These are phyloP conservation scores for Metarhizium guizhouense DNA, from an alignment of 2,329 filamentous ascomycete genomes.

Conservation along the genomic window DNA sequence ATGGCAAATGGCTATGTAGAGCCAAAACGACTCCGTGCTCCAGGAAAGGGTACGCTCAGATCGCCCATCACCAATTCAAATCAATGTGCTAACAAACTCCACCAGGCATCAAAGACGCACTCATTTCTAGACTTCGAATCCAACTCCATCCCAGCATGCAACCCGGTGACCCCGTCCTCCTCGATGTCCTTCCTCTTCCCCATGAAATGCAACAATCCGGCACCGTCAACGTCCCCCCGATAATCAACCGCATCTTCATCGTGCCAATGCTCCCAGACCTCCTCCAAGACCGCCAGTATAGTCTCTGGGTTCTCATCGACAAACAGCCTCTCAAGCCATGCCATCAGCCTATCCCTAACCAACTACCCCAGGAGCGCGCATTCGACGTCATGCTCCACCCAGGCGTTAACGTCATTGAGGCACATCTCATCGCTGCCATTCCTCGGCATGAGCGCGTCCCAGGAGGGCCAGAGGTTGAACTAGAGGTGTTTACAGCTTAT, in stretches of 20 bases:
- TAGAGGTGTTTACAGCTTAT: slow-evolving; percentile 72
- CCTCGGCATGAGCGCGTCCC: slow-evolving; percentile 48
- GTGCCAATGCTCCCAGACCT: slow-evolving; percentile 54
- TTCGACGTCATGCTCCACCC: slow-evolving; percentile 66
- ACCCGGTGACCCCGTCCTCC: slow-evolving; percentile 49
- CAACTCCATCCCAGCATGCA: slow-evolving; percentile 60
- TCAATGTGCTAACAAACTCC: slow-evolving; percentile 13
- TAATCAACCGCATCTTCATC: slow-evolving; percentile 64
- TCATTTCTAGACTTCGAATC: slow-evolving; percentile 58
- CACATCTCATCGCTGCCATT: slow-evolving; percentile 67
- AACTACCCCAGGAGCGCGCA: slow-evolving; percentile 51
- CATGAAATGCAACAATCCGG: slow-evolving; percentile 62
- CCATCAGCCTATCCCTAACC: slow-evolving; percentile 41
- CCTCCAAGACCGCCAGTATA: slow-evolving; percentile 61
- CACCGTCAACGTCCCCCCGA: slow-evolving; percentile 59
- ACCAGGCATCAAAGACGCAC: slow-evolving; percentile 47
- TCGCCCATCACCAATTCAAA: background rate
- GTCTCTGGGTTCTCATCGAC: slow-evolving; percentile 66
- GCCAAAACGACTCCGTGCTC: slow-evolving; percentile 26
- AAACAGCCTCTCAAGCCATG: slow-evolving; percentile 47
- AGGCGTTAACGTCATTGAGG: slow-evolving; percentile 69
- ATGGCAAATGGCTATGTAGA: slow-evolving; percentile 24
- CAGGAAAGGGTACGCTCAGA: slow-evolving; percentile 31
- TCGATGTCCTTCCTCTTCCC: slow-evolving; percentile 57
- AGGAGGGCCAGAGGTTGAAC: slow-evolving; percentile 56